These are phyloP conservation scores for Colletotrichum aenigma DNA, from an alignment of 2,329 filamentous ascomycete genomes.

Conservation along the genomic window DNA sequence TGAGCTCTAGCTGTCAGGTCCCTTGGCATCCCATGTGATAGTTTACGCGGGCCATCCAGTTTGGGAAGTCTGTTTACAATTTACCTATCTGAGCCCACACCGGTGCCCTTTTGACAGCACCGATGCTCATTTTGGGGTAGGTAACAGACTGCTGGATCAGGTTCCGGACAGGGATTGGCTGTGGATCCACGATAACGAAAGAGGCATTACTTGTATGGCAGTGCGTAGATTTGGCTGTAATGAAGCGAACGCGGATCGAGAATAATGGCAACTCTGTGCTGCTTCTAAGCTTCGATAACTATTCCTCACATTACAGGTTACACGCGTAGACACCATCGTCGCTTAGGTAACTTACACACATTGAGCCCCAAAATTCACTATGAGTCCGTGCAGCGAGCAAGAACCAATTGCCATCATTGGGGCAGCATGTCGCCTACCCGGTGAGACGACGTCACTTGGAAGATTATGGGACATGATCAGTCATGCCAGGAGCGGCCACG, in stretches of 20 bases:
- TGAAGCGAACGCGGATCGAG: background rate
- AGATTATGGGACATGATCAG: constrained; percentile 38
- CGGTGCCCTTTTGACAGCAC: background rate
- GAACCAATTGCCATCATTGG: constrained; percentile 44
- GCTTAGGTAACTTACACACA: background rate
- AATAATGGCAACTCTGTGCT: background rate
- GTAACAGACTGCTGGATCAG: background rate
- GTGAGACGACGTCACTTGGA: constrained; percentile 31
- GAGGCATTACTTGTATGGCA: background rate
- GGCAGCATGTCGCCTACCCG: constrained; percentile 41
- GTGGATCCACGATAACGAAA: background rate
- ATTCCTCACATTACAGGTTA: background rate
- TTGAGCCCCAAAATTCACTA: background rate
- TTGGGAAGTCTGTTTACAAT: background rate
- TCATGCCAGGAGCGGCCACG: background rate
- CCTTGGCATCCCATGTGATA: background rate
- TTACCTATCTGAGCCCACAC: background rate
- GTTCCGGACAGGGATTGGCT: background rate
- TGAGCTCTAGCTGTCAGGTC: background rate
- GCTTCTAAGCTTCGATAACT: background rate
- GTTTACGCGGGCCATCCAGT: background rate
- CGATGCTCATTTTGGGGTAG: background rate
- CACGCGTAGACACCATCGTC: background rate
- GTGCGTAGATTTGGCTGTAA: background rate
- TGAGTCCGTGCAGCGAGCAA: constrained; percentile 1